Percentiles rank a stretch among this genome's conserved stretches.
These are phyloP conservation scores for Podaxis sp. DNA, from an alignment of 768 basidiomycete genomes.

Conservation along the genomic window DNA sequence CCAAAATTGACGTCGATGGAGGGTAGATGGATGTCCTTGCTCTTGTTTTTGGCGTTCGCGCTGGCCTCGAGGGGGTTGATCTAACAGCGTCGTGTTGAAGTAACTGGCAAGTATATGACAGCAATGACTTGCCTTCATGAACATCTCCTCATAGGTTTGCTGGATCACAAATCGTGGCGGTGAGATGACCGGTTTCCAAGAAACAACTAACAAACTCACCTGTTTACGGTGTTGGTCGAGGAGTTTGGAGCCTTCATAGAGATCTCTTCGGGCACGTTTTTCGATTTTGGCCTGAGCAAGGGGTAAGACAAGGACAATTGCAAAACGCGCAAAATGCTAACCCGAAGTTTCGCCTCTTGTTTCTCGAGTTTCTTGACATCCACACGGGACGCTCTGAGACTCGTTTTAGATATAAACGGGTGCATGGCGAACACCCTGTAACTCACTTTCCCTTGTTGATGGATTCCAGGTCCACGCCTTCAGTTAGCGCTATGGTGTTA, in stretches of 20 bases:
- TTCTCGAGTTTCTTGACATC: constrained; percentile 96
- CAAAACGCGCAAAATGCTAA: constrained; percentile 25
- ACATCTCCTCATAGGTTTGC: constrained; percentile 99
- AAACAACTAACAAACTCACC: constrained; percentile 36
- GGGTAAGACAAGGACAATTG: constrained; percentile 1
- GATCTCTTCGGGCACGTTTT: constrained; percentile 85
- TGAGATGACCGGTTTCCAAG: constrained; percentile 10
- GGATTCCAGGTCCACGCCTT: constrained; percentile 87
- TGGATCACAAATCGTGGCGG: constrained; percentile 28
- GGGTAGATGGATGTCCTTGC: constrained; percentile 93
- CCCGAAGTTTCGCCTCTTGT: constrained; percentile 94
- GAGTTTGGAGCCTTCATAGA: constrained; percentile 96
- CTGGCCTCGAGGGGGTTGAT: constrained; percentile 91
- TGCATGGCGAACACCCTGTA: constrained; percentile 4
- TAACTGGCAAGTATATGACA: not conserved
- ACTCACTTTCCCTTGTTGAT: constrained; percentile 92
- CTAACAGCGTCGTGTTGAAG: constrained; percentile 31
- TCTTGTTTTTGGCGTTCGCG: constrained; percentile 83
- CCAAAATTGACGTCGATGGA: constrained; percentile 96
- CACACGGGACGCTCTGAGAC: constrained; percentile 73
- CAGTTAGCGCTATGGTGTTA: constrained; percentile 73
- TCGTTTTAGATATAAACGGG: constrained; percentile 18
- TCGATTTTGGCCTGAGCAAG: constrained; percentile 85
- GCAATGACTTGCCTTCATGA: constrained; percentile 78
- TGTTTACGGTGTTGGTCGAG: constrained; percentile 92